These are phyloP conservation scores for Pseudogymnoascus sp. DNA, from an alignment of 2,329 filamentous ascomycete genomes.

Conservation along the genomic window DNA sequence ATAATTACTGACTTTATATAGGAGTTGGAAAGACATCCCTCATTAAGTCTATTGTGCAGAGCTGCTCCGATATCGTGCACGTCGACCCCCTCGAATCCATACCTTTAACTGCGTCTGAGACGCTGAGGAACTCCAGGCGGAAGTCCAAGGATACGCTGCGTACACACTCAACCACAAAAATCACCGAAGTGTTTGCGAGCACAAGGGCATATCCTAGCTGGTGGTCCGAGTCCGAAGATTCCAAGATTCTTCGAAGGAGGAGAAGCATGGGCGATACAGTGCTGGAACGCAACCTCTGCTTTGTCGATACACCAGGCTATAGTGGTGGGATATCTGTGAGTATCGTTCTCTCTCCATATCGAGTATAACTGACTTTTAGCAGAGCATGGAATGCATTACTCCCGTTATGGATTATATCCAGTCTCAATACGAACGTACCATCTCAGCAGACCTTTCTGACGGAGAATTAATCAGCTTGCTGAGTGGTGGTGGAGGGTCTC, in stretches of 20 bases:
- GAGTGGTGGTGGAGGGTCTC: constrained; percentile 70
- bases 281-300: constrained; percentile 85
- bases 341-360: constrained; percentile 11
- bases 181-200: constrained; percentile 67
- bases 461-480: constrained; percentile 68
- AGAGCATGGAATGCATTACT: constrained; percentile 49
- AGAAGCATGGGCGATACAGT: constrained; percentile 69
- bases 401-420: constrained; percentile 64
- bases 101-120: constrained; percentile 29
- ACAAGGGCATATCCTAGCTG: constrained; percentile 80
- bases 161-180: constrained; percentile 30
- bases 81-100: constrained; percentile 53
- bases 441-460: constrained; percentile 54
- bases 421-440: constrained; percentile 54
- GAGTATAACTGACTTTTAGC: constrained; percentile 22
- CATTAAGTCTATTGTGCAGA: constrained; percentile 78
- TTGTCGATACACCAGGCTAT: constrained; percentile 74
- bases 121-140: constrained; percentile 20
- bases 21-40: constrained; percentile 83
- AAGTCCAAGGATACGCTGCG: constrained; percentile 16
- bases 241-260: constrained; percentile 48
- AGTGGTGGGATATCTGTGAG: constrained; percentile 44
- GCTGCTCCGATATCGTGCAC: constrained; percentile 87
- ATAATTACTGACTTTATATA: constrained; percentile 27
- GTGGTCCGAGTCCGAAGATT: constrained; percentile 74